These are phyloP conservation scores for Lagenaria siceraria DNA, from an alignment of 306 rosid species.

Conservation along the genomic window DNA sequence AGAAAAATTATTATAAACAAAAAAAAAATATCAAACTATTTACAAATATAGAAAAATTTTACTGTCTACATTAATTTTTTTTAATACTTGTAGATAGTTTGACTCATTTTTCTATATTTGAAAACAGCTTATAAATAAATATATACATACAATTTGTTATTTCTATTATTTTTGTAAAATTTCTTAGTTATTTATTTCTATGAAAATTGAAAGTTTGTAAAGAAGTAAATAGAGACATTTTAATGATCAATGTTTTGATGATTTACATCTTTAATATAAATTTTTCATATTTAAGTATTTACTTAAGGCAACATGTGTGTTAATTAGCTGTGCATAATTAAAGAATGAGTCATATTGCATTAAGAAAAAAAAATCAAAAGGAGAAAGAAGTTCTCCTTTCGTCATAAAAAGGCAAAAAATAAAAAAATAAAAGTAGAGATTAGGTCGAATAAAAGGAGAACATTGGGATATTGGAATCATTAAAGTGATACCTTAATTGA, in stretches of 20 bases:
- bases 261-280: too few species aligned
- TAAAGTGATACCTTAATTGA: background rate
- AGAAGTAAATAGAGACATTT: background rate
- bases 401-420: background rate
- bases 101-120: too few species aligned
- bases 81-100: too few species aligned
- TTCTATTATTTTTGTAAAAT: too few species aligned
- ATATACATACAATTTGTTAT: too few species aligned
- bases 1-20: too few species aligned
- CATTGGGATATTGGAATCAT: background rate
- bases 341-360: background rate
- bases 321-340: background rate
- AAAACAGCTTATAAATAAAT: too few species aligned
- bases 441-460: slow-evolving; percentile 3
- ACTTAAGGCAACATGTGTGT: background rate
- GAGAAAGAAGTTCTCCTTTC: background rate
- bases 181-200: too few species aligned
- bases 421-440: background rate
- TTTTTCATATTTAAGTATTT: background rate
- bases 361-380: background rate
- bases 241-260: too few species aligned
- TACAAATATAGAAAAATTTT: too few species aligned
- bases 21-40: too few species aligned
- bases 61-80: too few species aligned
- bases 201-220: background rate